Base-by-base conservation (phyloP, 116 monocot species). In the Cymodocea nodosa region DNA sequence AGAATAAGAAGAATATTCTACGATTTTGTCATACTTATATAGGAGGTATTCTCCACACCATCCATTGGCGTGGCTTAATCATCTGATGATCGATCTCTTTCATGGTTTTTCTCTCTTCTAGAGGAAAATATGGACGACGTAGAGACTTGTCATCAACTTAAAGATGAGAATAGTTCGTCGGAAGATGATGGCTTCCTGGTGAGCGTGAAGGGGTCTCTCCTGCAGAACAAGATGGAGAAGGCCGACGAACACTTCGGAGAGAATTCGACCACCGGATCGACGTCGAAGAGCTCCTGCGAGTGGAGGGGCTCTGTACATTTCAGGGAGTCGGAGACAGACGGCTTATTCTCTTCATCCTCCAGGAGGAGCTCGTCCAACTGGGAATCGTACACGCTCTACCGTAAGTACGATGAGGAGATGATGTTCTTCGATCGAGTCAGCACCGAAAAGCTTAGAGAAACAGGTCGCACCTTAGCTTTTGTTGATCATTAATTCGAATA, bases 351-450 rank as follows among this genome's bases (percentile, higher is more conserved):
- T 23, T 95, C 94, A 19, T 94, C 95, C 4, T 95, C 95, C 3
- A 72, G 90, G 23, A 76, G 81, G 65, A 87, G 90, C 72, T 90
- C 90, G 9, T 80, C 90, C 36, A 71, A 79, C 25, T 95, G 95
- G 95, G 95, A 95, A 35, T 81, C 82, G 0, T 95, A 83, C 65
- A 64, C 85, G 1, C 12, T 90, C 15, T 90, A 85, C 59, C 81
- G 83, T 5, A 95, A 83, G 72, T 95, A 95, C 60, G 87, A 95
- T 44, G 95, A 95, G 55, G 95, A 90, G 52, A 95, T 95, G 87
- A 68, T 76, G 60, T 87, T 85, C 70, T 82, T 90, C 56, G 84
- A 90, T 56, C 64, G 85, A 30, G 74, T 95, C 69, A 85, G 83
- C 60, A 76, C 77, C 0, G 83, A 90, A 60, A 95, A 85, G 50